A percentile compares a stretch with the other conserved stretches of the same genome.
phyloP scores from a whole-genome alignment of 805 yeast species.

The Candida methanosorbosa region DNA sequence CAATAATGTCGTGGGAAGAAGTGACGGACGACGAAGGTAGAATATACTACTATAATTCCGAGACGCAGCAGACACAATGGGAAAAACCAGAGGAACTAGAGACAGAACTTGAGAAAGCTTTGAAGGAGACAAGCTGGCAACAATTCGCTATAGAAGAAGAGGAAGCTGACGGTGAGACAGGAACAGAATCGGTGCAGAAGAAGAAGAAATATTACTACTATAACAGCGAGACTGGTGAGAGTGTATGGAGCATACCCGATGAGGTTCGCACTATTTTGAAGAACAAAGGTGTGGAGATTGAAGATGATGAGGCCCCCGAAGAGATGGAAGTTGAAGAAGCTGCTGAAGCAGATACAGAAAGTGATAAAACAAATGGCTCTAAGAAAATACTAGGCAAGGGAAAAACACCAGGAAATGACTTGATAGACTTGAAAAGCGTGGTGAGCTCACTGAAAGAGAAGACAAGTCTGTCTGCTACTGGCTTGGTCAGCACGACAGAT shows the following conservation, averaged over 20 bases:
- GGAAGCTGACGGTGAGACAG: conserved; percentile 47
- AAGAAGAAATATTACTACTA: conserved; percentile 62
- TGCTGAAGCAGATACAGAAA: conserved; percentile 4
- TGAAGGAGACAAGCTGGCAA: conserved; percentile 47
- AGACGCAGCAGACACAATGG: conserved; percentile 71
- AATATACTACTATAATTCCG: conserved; percentile 59
- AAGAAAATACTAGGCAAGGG: not conserved
- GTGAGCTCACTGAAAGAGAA: not conserved
- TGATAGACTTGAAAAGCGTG: conserved; percentile 3
- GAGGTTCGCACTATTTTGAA: conserved; percentile 23
- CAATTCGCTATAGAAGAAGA: conserved; percentile 42
- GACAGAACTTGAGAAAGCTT: conserved; percentile 33
- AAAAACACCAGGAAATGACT: conserved; percentile 4
- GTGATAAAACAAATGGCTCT: not conserved
- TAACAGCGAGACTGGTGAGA: conserved; percentile 51
- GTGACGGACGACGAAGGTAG: conserved; percentile 58
- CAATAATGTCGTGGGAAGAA: conserved; percentile 47
- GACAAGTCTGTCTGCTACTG: not conserved
- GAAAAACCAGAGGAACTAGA: conserved; percentile 56
- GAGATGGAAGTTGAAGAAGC: conserved; percentile 3
- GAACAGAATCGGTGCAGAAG: conserved; percentile 40
- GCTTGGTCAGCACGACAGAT: not conserved
- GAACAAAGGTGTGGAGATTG: not conserved
- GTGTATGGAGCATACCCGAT: conserved; percentile 76
- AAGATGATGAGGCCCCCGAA: conserved; percentile 1